Base-by-base conservation (phyloP, 2,329 filamentous ascomycete genomes). In the Monascus ruber region DNA sequence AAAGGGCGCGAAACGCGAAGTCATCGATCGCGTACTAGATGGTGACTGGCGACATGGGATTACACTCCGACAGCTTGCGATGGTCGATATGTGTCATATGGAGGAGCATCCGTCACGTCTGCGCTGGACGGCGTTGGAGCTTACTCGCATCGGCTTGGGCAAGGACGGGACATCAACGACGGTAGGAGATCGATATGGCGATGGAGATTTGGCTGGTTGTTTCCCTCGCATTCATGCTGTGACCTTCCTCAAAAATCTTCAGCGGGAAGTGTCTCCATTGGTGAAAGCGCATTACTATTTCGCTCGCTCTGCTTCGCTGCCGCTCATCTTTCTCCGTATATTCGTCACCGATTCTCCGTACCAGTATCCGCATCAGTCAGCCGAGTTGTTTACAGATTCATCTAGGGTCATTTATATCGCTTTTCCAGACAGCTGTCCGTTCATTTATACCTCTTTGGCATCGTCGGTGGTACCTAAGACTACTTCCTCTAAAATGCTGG, bases 271-370 rank as follows among this genome's bases (percentile, higher is more conserved):
- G 11, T 70, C 85, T 1, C 83, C 85, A 1, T 74, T 91, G 42
- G 76, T 88, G 49, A 93, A 91, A 59, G 83, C 83, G 4, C 84
- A 93, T 60, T 91, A 85, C 59, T 81, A 85, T 50, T 76, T 91
- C 43, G 79, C 83, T 47, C 76, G 81, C n/a, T 81, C 83, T 38
- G 70, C 74, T 38, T 69, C 72, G 1, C 50, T 67, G 5, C 77
- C 83, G 0, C 66, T 91, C 4, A 72, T 84, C 1, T 69, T 91
- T 25, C 65, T 93, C n/a, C 78, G 85, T 37, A 79, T 93, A 34
- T 83, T 86, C 52, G 76, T 88, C 42, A 68, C 86, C 45, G 82
- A 91, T 56, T 85, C 84, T 1, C 85, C 85, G 0, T 94, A 93
- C 58, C 83, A 81, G 49, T 63, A 61, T 10, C 69, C 70, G 36